Base-by-base conservation (phyloP, 2,329 filamentous ascomycete genomes). In the Scedosporium apiospermum region DNA sequence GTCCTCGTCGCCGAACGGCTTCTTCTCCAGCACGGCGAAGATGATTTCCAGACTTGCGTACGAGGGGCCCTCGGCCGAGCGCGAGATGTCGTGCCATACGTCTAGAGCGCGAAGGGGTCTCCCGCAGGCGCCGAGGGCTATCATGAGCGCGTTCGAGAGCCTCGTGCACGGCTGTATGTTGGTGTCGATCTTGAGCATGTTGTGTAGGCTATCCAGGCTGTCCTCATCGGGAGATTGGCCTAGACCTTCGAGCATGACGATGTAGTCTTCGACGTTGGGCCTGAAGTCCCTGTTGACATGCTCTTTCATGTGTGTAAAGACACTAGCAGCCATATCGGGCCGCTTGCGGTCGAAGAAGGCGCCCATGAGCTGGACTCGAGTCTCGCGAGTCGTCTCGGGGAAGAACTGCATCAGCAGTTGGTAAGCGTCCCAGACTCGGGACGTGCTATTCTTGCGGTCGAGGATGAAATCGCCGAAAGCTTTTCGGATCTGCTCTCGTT, bases 251-350 rank as follows among this genome's bases (percentile, higher is more conserved):
- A 98, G 88, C 65, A 88, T 93, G 41, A 81, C 77, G 3, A 90
- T 82, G 71, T 99, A 99, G 4, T 89, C 89, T 55, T 90, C 86
- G 9, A 83, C 74, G 2, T 80, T 87, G 0, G 95, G 91, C 0
- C 88, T 84, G 23, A 85, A 83, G 1, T 78, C 75, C 2, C 77
- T 76, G 63, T 87, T 84, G 26, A 82, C 80, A 66, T 92, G 88
- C 60, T 88, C 82, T n/a, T 92, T 89, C 93, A 98, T 98, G 72
- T 97, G 91, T 14, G 90, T 90, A 74, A 99, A 97, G 41, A 96
- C 86, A 65, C 92, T 82, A 57, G 86, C 86, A 2, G 90, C 93
- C 82, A 97, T 92, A 69, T 98, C 93, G 12, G 90, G 82, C 10
- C 92, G 86, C 30, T 84, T 81, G 46, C 91, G 87, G 6, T 81